Conservation (phyloP, 2,329 filamentous ascomycete genomes). For the Colletotrichum eleusines region DNA sequence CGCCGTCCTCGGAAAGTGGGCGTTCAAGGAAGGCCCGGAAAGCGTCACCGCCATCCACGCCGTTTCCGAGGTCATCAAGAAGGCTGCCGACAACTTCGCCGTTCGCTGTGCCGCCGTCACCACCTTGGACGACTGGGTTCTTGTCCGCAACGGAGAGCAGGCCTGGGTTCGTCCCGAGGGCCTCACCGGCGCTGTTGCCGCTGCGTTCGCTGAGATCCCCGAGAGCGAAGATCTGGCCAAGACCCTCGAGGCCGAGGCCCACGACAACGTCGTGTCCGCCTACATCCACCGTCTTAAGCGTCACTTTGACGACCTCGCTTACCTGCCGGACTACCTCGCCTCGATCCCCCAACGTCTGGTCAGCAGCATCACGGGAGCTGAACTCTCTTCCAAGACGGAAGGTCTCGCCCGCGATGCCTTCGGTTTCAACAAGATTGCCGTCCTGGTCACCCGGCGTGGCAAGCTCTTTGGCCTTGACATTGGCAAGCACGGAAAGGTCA, state of each 20-base stretch:
- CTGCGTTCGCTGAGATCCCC: constrained; percentile 82
- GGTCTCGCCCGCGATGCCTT: constrained; percentile 78
- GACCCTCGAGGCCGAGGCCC: constrained; percentile 86
- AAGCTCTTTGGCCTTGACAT: constrained; percentile 85
- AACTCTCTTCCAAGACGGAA: constrained; percentile 56
- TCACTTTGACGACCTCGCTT: constrained; percentile 81
- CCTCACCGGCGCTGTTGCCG: constrained; percentile 82
- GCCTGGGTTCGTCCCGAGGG: constrained; percentile 88
- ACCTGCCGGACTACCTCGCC: constrained; percentile 80
- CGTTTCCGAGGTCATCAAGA: constrained; percentile 85
- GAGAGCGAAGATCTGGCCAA: constrained; percentile 80
- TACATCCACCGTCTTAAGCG: constrained; percentile 89
- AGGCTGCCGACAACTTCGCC: constrained; percentile 75
- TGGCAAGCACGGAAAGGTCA: constrained; percentile 77
- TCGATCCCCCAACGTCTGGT: constrained; percentile 77
- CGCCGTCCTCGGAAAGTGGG: constrained; percentile 81
- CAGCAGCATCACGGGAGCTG: constrained; percentile 71
- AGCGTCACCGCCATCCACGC: constrained; percentile 70
- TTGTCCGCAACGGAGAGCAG: constrained; percentile 84
- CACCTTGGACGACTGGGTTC: constrained; percentile 79
- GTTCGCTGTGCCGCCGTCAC: constrained; percentile 81
- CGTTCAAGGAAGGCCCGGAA: constrained; percentile 60
- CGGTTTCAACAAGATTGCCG: constrained; percentile 87
- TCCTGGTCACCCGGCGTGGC: constrained; percentile 84
- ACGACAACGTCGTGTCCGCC: constrained; percentile 83